These are phyloP conservation scores for Luvunga scandens DNA, from an alignment of 345 rosid genomes.

Conservation along the genomic window DNA sequence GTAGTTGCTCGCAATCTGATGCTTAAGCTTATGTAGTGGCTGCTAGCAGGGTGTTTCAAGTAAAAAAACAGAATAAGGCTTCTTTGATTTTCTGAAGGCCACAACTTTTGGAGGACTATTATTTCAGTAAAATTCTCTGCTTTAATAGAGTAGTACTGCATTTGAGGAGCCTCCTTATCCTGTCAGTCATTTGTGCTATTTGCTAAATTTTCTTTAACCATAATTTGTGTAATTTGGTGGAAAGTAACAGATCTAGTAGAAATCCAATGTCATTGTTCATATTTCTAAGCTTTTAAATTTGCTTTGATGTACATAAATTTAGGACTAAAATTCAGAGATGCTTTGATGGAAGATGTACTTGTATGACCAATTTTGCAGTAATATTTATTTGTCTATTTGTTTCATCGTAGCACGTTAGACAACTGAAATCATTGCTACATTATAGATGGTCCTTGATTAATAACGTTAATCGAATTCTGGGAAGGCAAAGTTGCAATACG, in stretches of 20 bases:
- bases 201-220: not conserved
- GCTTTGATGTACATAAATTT: constrained; percentile 1
- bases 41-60: not conserved
- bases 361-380: not conserved
- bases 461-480: no score
- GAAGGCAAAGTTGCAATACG: no score
- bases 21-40: not conserved
- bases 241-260: not conserved
- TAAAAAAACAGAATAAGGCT: no score
- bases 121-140: not conserved
- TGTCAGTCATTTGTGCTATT: not conserved
- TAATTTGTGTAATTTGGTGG: not conserved
- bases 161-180: not conserved
- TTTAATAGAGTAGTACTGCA: not conserved
- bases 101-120: not conserved
- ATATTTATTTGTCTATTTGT: not conserved
- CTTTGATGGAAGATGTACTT: not conserved
- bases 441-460: no score
- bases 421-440: no score
- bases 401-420: not conserved
- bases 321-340: not conserved
- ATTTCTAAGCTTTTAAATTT: not conserved
- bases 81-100: not conserved
- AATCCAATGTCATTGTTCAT: not conserved
- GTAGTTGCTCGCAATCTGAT: not conserved